Conservation (phyloP, 2,329 filamentous ascomycete species). For the Cadophora sp. region DNA sequence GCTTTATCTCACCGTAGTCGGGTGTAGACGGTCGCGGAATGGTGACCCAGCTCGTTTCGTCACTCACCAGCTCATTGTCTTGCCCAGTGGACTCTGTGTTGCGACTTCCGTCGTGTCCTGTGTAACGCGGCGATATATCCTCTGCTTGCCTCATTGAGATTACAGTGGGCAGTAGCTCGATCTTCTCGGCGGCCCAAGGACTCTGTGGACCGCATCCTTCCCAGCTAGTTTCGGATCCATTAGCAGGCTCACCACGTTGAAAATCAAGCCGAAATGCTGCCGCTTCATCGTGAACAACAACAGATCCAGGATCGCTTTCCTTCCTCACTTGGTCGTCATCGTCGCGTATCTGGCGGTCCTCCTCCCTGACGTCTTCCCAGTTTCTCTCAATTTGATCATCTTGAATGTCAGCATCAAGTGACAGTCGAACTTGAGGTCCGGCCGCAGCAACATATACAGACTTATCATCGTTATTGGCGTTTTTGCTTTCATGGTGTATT, state of each 20-base stretch:
- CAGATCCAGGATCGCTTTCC: background rate
- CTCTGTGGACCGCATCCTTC: conserved; percentile 37
- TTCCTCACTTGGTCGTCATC: background rate
- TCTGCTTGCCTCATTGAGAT: background rate
- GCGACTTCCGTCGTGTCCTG: background rate
- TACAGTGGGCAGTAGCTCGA: conserved; percentile 11
- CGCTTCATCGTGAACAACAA: background rate
- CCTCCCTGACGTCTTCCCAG: too few species aligned
- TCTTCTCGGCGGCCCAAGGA: conserved; percentile 38
- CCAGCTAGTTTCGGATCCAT: conserved; percentile 25
- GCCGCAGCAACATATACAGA: background rate
- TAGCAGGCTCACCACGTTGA: background rate
- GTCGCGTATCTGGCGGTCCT: background rate
- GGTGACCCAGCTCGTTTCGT: background rate
- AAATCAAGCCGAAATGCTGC: background rate
- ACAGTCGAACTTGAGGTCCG: background rate
- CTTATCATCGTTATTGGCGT: background rate
- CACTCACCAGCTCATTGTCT: background rate
- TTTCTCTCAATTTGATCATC: background rate
- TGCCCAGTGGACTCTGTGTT: background rate
- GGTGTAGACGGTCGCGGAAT: conserved; percentile 29
- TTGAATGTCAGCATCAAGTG: background rate
- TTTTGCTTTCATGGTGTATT: background rate
- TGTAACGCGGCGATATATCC: background rate
- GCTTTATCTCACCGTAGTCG: conserved; percentile 26